Base-by-base conservation (phyloP, 2,329 filamentous ascomycete genomes). In the Arthrinium phaeospermum region DNA sequence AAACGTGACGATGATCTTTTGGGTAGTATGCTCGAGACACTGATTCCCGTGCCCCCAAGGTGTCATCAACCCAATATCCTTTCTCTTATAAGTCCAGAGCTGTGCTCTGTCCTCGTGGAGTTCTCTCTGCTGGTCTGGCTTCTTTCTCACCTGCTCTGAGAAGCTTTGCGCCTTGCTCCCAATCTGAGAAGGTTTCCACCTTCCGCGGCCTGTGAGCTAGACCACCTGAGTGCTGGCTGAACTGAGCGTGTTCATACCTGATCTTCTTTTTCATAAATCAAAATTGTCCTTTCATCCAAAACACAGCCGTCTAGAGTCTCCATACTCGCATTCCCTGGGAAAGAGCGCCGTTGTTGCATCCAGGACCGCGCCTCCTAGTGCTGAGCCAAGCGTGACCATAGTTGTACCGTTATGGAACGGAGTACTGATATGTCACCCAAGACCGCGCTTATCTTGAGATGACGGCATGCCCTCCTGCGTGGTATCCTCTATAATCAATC, bases 401-500 rank as follows among this genome's bases (percentile, higher is more conserved):
- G 24, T 49, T 49, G 24, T 16, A 14, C 49, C 22, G 16, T 37
- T 34, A 16, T 22, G 16, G 30, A 64, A 41, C 4, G 30, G 19
- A 41, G 51, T 8, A 19, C n/a, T 24, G 24, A 13, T 64, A 14
- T 41, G 45, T 79, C 75, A 80, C 53, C 79, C 78, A 49, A 77
- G 74, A 30, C 79, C 79, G 53, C 79, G 76, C 72, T 76, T 77
- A 34, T 81, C 80, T 6, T 74, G 70, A 41, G 73, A 71, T 14
- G 75, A 64, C 44, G n/a, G 30, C 27, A 70, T 16, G 13, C 75
- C 70, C 41, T 80, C 79, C 37, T 73, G 74, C 68, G 76, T 83
- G 4, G 81, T 80, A 74, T 90, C 88, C 70, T 91, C 88, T n/a
- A 91, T 82, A 2, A 91, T 79, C 1, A 91, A 82, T 16, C 89